Conservation (phyloP, 768 basidiomycete genomes). For the Tylopilus vinaceipallidus region DNA sequence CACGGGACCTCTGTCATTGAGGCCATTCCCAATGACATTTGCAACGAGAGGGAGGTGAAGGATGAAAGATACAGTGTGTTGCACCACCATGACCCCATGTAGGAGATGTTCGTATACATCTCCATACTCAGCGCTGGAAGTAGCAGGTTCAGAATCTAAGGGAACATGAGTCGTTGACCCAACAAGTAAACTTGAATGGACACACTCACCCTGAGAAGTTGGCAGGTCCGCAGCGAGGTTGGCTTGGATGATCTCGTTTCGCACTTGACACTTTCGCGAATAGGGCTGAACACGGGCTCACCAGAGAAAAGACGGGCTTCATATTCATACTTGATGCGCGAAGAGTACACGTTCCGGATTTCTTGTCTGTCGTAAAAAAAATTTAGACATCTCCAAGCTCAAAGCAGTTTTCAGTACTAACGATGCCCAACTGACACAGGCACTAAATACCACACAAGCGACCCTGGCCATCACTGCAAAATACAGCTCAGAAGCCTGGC, state of each 20-base stretch:
- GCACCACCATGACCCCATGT: slow-evolving; percentile 6
- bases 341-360: slow-evolving; percentile 2
- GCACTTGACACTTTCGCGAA: not conserved
- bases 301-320: slow-evolving; percentile 22
- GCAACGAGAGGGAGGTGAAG: slow-evolving; percentile 23
- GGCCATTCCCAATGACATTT: slow-evolving; percentile 14
- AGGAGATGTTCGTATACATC: slow-evolving; percentile 12
- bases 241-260: slow-evolving; percentile 5
- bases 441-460: slow-evolving; percentile 15
- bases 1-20: slow-evolving; percentile 18
- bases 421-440: slow-evolving; percentile 15
- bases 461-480: slow-evolving; percentile 11
- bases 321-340: slow-evolving; percentile 22
- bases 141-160: slow-evolving; percentile 9
- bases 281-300: not conserved
- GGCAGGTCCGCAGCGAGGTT: slow-evolving; percentile 19
- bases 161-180: not conserved
- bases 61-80: slow-evolving; percentile 15
- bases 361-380: slow-evolving; percentile 4
- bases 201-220: slow-evolving; percentile 20
- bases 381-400: not conserved
- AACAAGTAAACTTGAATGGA: not conserved
- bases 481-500: slow-evolving; percentile 5
- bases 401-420: slow-evolving; percentile 6
- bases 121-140: not conserved